These are phyloP conservation scores for Acanthamoeba castellanii DNA, from an alignment of 208 protist species.

Conservation along the genomic window DNA sequence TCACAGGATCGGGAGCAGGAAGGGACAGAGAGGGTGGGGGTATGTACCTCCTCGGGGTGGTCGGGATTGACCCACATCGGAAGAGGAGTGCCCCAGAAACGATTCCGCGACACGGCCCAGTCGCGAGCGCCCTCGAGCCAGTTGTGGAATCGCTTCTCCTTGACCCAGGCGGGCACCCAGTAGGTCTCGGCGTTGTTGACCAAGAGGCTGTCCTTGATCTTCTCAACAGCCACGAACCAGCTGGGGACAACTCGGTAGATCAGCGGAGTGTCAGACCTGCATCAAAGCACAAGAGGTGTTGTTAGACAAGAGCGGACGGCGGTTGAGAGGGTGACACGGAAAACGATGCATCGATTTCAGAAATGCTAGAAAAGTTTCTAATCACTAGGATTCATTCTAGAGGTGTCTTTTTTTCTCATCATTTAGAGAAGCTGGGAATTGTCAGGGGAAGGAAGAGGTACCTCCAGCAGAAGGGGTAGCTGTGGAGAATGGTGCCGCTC, in stretches of 20 bases:
- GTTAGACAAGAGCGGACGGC: constrained; percentile 79
- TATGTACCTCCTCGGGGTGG: constrained; percentile 52
- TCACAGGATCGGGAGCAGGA: neutral
- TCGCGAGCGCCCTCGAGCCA: constrained; percentile 98
- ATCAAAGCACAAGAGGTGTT: constrained; percentile 20
- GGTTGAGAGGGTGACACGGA: constrained; percentile 15
- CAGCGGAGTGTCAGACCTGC: constrained; percentile 95
- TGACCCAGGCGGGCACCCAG: constrained; percentile 98
- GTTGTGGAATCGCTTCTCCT: constrained; percentile 99
- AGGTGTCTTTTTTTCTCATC: constrained; percentile 57
- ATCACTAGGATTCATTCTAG: constrained; percentile 56
- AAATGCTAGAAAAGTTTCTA: constrained; percentile 64
- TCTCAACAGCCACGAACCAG: constrained; percentile 99
- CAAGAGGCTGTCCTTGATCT: constrained; percentile 96
- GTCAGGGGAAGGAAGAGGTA: constrained; percentile 87
- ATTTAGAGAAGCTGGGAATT: neutral
- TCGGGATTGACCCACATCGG: constrained; percentile 97
- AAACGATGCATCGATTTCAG: neutral
- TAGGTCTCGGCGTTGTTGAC: constrained; percentile 96
- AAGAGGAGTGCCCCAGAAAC: constrained; percentile 99
- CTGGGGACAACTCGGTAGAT: constrained; percentile 98
- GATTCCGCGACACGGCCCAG: constrained; percentile 99
- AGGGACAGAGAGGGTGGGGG: neutral
- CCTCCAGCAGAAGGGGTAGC: constrained; percentile 99
- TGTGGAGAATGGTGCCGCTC: constrained; percentile 95